A percentile compares a stretch with the other conserved stretches of the same genome.
phyloP scores from a whole-genome alignment of 441 rosid species.

The Adansonia gregorii region DNA sequence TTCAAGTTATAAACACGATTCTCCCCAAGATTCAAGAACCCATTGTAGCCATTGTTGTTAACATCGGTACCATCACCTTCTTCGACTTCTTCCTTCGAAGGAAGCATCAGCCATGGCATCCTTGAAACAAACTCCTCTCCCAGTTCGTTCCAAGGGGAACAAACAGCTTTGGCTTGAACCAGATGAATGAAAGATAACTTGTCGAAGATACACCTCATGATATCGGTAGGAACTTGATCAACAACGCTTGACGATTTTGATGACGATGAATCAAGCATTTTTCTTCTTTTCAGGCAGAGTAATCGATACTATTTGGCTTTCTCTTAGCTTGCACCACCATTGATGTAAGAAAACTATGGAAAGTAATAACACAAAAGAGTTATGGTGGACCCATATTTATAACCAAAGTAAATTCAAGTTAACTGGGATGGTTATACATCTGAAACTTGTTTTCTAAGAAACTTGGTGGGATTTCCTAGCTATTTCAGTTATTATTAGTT shows the following conservation, averaged over 20 bases:
- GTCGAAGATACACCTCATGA: not conserved
- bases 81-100: not conserved
- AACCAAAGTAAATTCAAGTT: too few relatives aligned
- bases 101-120: slow-evolving; percentile 19
- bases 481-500: too few relatives aligned
- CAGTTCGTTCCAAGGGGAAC: not conserved
- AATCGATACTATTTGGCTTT: not conserved
- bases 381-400: too few relatives aligned
- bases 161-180: slow-evolving; percentile 1
- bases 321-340: slow-evolving; percentile 1
- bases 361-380: too few relatives aligned
- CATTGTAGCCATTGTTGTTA: not conserved
- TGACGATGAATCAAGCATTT: not conserved
- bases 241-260: not conserved
- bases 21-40: not conserved
- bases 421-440: too few relatives aligned
- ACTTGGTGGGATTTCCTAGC: too few relatives aligned
- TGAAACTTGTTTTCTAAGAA: too few relatives aligned
- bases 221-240: not conserved
- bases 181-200: not conserved
- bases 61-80: not conserved
- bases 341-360: not conserved
- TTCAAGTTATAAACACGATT: not conserved
- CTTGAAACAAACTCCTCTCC: not conserved
- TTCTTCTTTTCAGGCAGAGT: not conserved